A percentile compares a stretch with the other conserved stretches of the same genome.
These are phyloP conservation scores for Heliamphora pulchella DNA, from an alignment of 179 eudicot genomes.

Conservation along the genomic window DNA sequence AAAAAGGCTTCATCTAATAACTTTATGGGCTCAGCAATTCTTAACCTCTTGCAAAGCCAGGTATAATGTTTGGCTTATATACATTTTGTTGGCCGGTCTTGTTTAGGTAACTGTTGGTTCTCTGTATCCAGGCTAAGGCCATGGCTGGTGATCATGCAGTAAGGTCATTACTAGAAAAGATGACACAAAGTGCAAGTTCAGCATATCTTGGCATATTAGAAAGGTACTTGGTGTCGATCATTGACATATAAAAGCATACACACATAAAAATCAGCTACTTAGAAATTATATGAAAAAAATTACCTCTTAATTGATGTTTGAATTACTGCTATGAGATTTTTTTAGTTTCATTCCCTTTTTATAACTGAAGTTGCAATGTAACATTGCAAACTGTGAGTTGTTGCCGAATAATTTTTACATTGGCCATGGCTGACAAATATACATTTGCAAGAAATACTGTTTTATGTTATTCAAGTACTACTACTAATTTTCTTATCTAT, in stretches of 20 bases:
- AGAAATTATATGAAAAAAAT: not conserved
- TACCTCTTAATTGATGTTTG: not conserved
- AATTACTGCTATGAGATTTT: not conserved
- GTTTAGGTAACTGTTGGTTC: conserved; percentile 13
- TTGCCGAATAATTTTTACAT: not conserved
- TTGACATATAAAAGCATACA: not conserved
- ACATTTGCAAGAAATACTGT: not conserved
- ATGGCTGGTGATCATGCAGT: conserved; percentile 95
- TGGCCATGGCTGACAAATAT: not conserved
- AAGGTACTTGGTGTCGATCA: conserved; percentile 42
- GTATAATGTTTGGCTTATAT: conserved; percentile 22
- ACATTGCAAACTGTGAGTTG: not conserved
- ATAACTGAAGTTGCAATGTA: not conserved
- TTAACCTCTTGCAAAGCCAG: conserved; percentile 94
- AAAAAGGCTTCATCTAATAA: conserved; percentile 58
- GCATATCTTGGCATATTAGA: conserved; percentile 92
- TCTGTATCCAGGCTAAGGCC: conserved; percentile 64
- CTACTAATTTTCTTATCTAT: not conserved
- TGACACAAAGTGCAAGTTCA: conserved; percentile 76
- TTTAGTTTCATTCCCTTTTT: not conserved
- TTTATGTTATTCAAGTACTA: not conserved
- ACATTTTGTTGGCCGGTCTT: not conserved
- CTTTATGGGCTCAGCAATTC: conserved; percentile 71
- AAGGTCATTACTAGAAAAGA: conserved; percentile 79
- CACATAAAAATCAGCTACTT: too few species aligned